A percentile compares a stretch with the other conserved stretches of the same genome.
Conservation (phyloP, 2,329 filamentous ascomycete species). For the Aspergillus awamori region DNA sequence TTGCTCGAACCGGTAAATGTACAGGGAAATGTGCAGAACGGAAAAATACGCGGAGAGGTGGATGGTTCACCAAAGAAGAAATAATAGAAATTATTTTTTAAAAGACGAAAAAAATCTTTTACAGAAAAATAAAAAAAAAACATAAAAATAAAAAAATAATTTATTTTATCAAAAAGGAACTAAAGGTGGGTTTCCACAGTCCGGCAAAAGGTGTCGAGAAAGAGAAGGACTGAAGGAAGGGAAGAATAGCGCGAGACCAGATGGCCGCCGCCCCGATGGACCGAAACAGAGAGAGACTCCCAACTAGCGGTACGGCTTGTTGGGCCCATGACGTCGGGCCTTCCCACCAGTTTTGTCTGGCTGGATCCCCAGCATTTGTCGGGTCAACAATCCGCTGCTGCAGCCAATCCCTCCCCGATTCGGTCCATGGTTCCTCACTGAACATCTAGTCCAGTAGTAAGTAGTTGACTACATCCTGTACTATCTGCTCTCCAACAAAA, state of each 20-base stretch:
- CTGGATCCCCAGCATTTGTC: constrained; percentile 7
- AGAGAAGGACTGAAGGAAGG: background rate
- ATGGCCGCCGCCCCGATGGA: too few species aligned
- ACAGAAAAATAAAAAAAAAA: background rate
- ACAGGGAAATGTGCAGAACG: constrained; percentile 1
- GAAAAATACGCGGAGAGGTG: constrained; percentile 3
- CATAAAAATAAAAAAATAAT: background rate
- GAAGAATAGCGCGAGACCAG: background rate
- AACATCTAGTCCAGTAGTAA: too few species aligned
- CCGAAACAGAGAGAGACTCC: constrained; percentile 3
- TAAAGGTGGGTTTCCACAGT: background rate
- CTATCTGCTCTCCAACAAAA: too few species aligned
- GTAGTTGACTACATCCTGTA: too few species aligned
- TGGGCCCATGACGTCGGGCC: constrained; percentile 27
- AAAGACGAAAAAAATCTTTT: too few species aligned
- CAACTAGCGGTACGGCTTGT: constrained; percentile 30
- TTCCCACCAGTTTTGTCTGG: constrained; percentile 20
- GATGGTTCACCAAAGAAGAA: background rate
- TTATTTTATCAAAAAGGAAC: background rate
- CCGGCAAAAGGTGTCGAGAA: background rate
- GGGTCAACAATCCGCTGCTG: constrained; percentile 7
- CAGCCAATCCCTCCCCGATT: background rate
- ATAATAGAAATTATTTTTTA: too few species aligned
- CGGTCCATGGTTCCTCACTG: background rate
- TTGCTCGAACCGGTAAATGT: constrained; percentile 2